These are phyloP conservation scores for Chlorella sp. DNA, from an alignment of 139 green algal genomes.

Conservation along the genomic window DNA sequence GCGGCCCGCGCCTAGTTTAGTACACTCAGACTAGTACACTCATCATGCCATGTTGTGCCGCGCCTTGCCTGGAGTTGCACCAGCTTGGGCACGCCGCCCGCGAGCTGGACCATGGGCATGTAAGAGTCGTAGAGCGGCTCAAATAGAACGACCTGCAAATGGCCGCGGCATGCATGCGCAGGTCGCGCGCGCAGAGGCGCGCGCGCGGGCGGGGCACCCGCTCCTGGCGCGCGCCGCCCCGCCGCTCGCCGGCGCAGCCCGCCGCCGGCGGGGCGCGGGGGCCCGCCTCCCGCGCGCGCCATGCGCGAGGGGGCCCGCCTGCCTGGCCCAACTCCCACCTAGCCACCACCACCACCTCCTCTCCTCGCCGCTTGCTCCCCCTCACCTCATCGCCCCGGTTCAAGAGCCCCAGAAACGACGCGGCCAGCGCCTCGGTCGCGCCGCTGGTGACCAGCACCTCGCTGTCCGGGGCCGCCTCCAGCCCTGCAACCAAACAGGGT, in stretches of 20 bases:
- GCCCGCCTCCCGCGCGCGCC: too few relatives aligned
- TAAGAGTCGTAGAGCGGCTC: slow-evolving; percentile 82
- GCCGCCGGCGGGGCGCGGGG: too few relatives aligned
- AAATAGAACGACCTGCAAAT: slow-evolving; percentile 75
- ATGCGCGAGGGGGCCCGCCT: too few relatives aligned
- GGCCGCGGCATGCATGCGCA: neutral
- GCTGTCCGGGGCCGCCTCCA: slow-evolving; percentile 58
- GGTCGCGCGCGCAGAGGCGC: neutral
- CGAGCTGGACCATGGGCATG: slow-evolving; percentile 39
- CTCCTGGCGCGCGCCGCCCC: too few relatives aligned
- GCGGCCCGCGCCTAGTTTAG: too few relatives aligned
- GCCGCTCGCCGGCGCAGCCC: too few relatives aligned
- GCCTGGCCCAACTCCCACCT: too few relatives aligned
- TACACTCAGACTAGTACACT: too few relatives aligned
- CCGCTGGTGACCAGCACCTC: slow-evolving; percentile 78
- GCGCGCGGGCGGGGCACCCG: too few relatives aligned
- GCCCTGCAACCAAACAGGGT: too few relatives aligned
- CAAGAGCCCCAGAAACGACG: slow-evolving; percentile 72
- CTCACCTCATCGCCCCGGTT: slow-evolving; percentile 80
- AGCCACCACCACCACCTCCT: neutral
- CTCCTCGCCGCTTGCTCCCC: neutral
- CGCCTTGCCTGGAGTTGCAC: too few relatives aligned
- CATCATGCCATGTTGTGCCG: too few relatives aligned
- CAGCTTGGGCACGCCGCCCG: slow-evolving; percentile 47
- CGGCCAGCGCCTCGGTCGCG: slow-evolving; percentile 80